Conservation (phyloP, 108 stramenopile species). For the Cyclotella choctawhatcheeana region DNA sequence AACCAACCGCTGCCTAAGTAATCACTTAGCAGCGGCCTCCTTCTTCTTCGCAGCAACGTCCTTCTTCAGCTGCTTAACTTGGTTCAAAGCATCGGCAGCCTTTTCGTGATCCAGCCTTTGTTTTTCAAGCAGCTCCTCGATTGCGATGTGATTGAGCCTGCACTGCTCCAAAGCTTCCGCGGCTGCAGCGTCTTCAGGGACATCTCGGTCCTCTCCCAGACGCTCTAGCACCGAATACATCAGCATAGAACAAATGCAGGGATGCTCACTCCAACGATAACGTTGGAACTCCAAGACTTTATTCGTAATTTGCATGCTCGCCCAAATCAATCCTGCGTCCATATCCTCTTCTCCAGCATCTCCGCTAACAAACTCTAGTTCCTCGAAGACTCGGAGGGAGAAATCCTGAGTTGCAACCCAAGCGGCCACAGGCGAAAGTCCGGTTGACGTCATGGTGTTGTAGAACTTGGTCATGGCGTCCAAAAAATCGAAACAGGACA, state of each 20-base stretch:
- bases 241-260: neutral
- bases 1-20: neutral
- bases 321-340: slow-evolving; percentile 1
- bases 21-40: neutral
- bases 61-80: neutral
- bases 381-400: neutral
- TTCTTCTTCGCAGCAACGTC: neutral
- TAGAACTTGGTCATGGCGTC: neutral
- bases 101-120: neutral
- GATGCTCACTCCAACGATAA: neutral
- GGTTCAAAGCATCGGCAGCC: neutral
- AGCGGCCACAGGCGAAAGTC: neutral
- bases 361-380: neutral
- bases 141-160: neutral
- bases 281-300: neutral
- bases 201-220: neutral
- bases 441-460: neutral
- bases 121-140: neutral
- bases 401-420: neutral
- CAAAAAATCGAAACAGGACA: neutral
- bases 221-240: neutral
- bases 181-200: neutral
- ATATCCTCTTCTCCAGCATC: slow-evolving; percentile 2
- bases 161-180: neutral
- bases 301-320: slow-evolving; percentile 1